Conservation (phyloP, 305 asterid genomes). For the Fraxinus greggii region DNA sequence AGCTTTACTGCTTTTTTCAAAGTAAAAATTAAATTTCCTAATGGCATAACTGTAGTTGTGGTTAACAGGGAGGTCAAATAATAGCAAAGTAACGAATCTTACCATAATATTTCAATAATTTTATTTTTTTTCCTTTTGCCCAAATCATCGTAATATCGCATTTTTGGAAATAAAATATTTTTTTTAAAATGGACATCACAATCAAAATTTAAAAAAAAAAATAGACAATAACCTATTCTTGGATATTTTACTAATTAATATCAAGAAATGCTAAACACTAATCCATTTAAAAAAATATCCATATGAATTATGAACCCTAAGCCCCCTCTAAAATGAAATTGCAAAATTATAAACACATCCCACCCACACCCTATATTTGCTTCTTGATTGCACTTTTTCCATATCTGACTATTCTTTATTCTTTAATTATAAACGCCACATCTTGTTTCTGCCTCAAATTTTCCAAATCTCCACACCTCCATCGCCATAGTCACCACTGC, state of each 20-base stretch:
- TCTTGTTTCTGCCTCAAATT: too few relatives aligned
- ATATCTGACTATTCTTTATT: too few relatives aligned
- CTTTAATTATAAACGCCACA: too few relatives aligned
- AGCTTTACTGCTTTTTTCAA: too few relatives aligned
- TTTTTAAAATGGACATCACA: neutral
- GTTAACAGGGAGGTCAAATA: neutral
- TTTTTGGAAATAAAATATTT: neutral
- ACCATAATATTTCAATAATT: too few relatives aligned
- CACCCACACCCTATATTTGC: too few relatives aligned
- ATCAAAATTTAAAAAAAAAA: too few relatives aligned
- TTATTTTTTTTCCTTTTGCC: neutral
- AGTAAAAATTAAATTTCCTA: neutral
- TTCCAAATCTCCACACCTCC: too few relatives aligned
- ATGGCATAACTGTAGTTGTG: neutral
- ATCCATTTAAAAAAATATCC: neutral
- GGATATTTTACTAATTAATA: neutral
- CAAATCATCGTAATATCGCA: neutral
- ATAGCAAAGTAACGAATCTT: neutral
- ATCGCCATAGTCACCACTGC: too few relatives aligned
- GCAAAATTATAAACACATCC: neutral
- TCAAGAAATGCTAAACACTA: neutral
- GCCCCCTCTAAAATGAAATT: too few relatives aligned
- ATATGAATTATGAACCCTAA: neutral
- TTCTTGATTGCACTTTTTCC: too few relatives aligned
- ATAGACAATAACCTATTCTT: neutral